These are phyloP conservation scores for Heliamphora pulchella DNA, from an alignment of 179 eudicot species.

Conservation along the genomic window DNA sequence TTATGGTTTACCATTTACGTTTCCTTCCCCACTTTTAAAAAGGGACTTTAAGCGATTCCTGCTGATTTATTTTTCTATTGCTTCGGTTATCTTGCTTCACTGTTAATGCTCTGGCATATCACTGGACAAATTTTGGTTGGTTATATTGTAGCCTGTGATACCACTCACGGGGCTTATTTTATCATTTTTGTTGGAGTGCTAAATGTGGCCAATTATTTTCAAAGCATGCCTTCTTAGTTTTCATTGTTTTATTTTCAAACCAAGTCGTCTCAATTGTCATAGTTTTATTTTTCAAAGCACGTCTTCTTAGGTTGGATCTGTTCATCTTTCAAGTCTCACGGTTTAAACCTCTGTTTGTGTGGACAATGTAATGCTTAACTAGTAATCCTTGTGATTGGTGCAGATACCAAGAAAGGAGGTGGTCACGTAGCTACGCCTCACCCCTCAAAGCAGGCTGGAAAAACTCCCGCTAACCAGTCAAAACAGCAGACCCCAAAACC, in stretches of 20 bases:
- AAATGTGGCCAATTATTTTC: neutral
- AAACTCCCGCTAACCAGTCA: slow-evolving; percentile 48
- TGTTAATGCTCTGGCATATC: neutral
- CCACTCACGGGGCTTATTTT: neutral
- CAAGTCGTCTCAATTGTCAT: neutral
- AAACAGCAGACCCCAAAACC: slow-evolving; percentile 57
- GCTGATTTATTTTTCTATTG: neutral
- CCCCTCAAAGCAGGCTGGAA: slow-evolving; percentile 59
- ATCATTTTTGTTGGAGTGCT: neutral
- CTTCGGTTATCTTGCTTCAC: neutral
- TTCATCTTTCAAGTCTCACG: neutral
- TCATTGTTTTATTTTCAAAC: neutral
- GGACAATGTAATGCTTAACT: neutral
- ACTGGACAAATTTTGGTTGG: neutral
- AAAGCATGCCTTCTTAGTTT: too few relatives aligned
- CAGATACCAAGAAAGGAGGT: slow-evolving; percentile 51
- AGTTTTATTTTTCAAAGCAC: too few relatives aligned
- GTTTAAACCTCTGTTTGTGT: neutral
- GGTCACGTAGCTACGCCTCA: slow-evolving; percentile 65
- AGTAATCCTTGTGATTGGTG: neutral
- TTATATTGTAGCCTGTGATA: neutral
- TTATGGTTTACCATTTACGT: neutral
- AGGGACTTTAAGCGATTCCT: neutral
- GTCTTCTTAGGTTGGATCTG: too few relatives aligned
- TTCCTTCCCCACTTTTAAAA: too few relatives aligned